A percentile compares a stretch with the other conserved stretches of the same genome.
These are phyloP conservation scores for Malania oleifera DNA, from an alignment of 164 flowering plant genomes.

Conservation along the genomic window DNA sequence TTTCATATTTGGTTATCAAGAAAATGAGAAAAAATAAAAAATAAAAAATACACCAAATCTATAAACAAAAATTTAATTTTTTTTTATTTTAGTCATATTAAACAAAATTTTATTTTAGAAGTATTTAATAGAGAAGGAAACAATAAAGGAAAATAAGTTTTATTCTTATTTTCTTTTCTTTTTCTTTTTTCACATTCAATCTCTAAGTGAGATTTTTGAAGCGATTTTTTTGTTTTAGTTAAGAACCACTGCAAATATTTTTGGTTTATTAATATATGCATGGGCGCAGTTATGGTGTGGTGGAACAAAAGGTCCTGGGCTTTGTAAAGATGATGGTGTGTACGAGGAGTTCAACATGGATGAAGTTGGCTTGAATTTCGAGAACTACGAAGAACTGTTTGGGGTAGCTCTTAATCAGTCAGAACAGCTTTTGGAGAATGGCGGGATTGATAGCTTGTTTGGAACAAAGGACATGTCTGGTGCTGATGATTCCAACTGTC, in stretches of 20 bases:
- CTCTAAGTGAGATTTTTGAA: too few species aligned
- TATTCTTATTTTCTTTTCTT: too few species aligned
- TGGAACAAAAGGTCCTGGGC: slow-evolving; percentile 36
- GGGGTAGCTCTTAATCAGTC: slow-evolving; percentile 52
- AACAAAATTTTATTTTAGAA: too few species aligned
- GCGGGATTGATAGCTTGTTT: slow-evolving; percentile 73
- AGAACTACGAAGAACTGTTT: slow-evolving; percentile 87
- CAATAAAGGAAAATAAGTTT: too few species aligned
- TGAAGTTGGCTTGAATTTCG: slow-evolving; percentile 71
- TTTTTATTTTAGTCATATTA: too few species aligned
- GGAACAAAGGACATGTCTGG: slow-evolving; percentile 46
- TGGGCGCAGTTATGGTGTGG: slow-evolving; percentile 44
- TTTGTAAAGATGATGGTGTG: slow-evolving; percentile 43
- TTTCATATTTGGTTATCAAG: too few species aligned
- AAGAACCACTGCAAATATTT: neutral
- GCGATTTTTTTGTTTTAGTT: neutral
- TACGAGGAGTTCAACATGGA: slow-evolving; percentile 66
- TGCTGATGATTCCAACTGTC: slow-evolving; percentile 49
- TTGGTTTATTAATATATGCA: slow-evolving; percentile 13
- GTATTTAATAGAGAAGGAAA: too few species aligned
- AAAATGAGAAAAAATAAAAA: too few species aligned
- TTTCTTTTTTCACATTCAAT: too few species aligned
- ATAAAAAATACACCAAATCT: too few species aligned
- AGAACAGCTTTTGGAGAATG: slow-evolving; percentile 65
- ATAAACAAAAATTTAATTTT: too few species aligned